Evolutionary conservation across 345 rosid species (phyloP).

Genomic region (Citrus sp.): DNA sequence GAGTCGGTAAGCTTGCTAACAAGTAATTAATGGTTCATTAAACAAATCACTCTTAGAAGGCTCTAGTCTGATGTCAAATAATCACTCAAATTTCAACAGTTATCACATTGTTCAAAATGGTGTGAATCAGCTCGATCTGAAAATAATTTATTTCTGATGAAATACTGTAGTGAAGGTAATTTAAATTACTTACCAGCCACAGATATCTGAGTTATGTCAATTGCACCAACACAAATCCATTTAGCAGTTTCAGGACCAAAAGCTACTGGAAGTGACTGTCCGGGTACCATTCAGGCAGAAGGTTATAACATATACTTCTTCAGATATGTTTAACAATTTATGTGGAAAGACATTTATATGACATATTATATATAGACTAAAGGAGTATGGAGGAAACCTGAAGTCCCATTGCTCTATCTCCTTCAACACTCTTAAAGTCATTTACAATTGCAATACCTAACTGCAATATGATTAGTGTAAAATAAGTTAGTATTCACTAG

Average conservation of each 20-base stretch:
- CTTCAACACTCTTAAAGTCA: constrained; percentile 97
- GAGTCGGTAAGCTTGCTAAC: neutral
- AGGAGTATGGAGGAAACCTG: constrained; percentile 42
- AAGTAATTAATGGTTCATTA: neutral
- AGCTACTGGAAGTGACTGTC: constrained; percentile 95
- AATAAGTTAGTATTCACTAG: constrained; percentile 6
- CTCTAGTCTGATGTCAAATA: neutral
- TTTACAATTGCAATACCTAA: constrained; percentile 92
- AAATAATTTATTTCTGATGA: neutral
- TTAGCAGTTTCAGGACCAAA: constrained; percentile 98
- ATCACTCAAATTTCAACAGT: neutral
- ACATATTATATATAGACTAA: neutral
- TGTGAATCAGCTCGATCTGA: neutral
- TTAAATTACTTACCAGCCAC: constrained; percentile 61
- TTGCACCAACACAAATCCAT: constrained; percentile 99
- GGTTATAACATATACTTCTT: neutral
- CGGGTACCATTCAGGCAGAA: constrained; percentile 12
- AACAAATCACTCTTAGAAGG: neutral
- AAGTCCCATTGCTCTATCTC: constrained; percentile 92
- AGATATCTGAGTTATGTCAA: constrained; percentile 89
- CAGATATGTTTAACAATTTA: neutral
- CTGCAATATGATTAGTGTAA: constrained; percentile 37
- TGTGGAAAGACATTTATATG: constrained; percentile 7
- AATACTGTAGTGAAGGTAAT: neutral
- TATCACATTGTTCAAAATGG: neutral